A percentile compares a stretch with the other conserved stretches of the same genome.
phyloP scores from a whole-genome alignment of 257 asterid species.

The Solanum tarijense region DNA sequence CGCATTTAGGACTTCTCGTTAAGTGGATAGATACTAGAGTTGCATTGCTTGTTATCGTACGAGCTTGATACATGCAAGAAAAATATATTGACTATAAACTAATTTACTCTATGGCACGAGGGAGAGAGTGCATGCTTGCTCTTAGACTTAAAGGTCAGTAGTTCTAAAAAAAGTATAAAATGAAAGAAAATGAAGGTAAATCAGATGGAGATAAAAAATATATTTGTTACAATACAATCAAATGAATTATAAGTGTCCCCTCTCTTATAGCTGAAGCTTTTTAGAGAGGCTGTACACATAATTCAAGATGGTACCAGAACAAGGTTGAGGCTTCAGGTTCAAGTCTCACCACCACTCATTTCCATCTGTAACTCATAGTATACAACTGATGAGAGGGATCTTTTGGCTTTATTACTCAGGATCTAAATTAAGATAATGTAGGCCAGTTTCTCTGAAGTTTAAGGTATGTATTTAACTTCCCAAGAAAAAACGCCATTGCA shows the following conservation, averaged over 20 bases:
- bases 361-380: background rate
- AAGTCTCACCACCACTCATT: background rate
- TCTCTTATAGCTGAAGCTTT: background rate
- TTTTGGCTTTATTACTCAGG: background rate
- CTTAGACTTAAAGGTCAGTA: background rate
- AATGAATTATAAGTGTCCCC: background rate
- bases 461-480: background rate
- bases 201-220: background rate
- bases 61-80: background rate
- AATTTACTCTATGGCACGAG: background rate
- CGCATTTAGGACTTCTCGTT: background rate
- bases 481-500: background rate
- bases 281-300: background rate
- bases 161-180: background rate
- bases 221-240: background rate
- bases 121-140: background rate
- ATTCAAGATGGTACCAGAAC: background rate
- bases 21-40: background rate
- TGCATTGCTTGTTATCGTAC: background rate
- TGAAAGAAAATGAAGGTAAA: background rate
- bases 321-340: background rate
- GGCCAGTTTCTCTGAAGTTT: background rate
- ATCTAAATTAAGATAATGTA: background rate
- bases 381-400: background rate
- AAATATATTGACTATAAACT: background rate